Evolutionary conservation across 208 protist species (phyloP).

Genomic region (Trypanosomatidae sp.): DNA sequence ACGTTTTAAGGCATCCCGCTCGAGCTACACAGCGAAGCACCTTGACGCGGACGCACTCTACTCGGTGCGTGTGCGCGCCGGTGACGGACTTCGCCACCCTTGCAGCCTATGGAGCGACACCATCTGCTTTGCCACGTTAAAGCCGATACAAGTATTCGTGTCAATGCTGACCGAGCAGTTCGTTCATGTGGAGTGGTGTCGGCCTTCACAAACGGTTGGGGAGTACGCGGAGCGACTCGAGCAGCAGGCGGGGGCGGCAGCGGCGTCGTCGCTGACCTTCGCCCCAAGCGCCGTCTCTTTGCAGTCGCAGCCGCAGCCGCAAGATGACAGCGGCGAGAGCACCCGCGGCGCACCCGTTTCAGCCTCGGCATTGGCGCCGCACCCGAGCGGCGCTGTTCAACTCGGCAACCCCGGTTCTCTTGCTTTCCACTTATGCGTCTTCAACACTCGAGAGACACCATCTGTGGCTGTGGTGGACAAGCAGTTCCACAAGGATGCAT

Average conservation of each 20-base stretch:
- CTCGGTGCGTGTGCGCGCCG: constrained; percentile 67
- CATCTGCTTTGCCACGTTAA: constrained; percentile 78
- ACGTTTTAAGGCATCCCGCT: constrained; percentile 68
- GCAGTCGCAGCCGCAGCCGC: not conserved
- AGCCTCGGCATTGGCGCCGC: not conserved
- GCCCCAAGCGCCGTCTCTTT: not conserved
- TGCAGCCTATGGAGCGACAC: constrained; percentile 81
- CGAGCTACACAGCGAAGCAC: constrained; percentile 65
- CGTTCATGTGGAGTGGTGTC: constrained; percentile 76
- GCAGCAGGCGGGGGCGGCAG: constrained; percentile 13
- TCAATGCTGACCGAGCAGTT: constrained; percentile 72
- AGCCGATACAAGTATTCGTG: constrained; percentile 63
- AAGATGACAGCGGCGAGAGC: not conserved
- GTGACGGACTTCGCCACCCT: constrained; percentile 39
- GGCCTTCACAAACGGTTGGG: constrained; percentile 52
- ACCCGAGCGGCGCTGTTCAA: constrained; percentile 20
- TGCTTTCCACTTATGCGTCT: constrained; percentile 86
- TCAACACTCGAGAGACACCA: constrained; percentile 66
- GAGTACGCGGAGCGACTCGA: constrained; percentile 60
- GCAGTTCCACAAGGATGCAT: constrained; percentile 78
- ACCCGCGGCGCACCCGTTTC: not conserved
- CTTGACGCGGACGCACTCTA: constrained; percentile 85
- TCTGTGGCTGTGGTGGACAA: constrained; percentile 83
- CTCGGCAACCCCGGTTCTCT: constrained; percentile 69
- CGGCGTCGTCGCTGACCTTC: not conserved